phyloP scores from a whole-genome alignment of 2,329 filamentous ascomycete genomes.

The Hypoxylon sp. region DNA sequence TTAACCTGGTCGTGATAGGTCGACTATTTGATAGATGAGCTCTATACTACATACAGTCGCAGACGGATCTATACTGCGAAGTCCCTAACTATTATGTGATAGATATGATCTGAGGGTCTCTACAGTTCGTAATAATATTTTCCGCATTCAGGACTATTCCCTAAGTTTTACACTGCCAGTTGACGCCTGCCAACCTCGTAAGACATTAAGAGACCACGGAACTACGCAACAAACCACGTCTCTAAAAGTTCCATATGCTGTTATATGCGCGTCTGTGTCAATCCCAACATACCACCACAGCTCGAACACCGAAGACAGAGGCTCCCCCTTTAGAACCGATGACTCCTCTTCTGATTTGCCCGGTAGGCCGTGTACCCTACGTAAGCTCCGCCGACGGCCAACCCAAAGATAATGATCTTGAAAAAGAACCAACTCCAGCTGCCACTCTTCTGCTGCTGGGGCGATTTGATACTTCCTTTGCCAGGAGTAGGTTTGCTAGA shows the following conservation, averaged over 20 bases:
- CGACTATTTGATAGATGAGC: neutral
- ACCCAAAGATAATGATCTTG: conserved; percentile 83
- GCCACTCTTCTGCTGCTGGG: conserved; percentile 59
- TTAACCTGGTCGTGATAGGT: neutral
- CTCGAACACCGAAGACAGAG: conserved; percentile 11
- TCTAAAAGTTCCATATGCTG: conserved; percentile 36
- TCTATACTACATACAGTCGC: neutral
- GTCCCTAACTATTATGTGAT: neutral
- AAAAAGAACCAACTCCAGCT: conserved; percentile 76
- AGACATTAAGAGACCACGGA: conserved; percentile 35
- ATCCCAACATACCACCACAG: conserved; percentile 18
- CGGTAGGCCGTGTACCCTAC: conserved; percentile 88
- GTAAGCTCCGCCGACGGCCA: conserved; percentile 79
- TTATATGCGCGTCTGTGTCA: conserved; percentile 45
- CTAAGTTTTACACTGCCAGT: conserved; percentile 49
- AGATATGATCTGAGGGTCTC: conserved; percentile 1
- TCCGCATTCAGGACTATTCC: conserved; percentile 42
- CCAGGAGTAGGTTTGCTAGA: conserved; percentile 56
- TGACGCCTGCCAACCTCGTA: conserved; percentile 43
- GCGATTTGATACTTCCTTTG: conserved; percentile 55
- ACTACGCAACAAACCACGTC: conserved; percentile 36
- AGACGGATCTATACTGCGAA: neutral
- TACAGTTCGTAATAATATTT: conserved; percentile 38
- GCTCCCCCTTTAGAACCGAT: conserved; percentile 62
- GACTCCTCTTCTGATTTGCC: conserved; percentile 70